phyloP scores from a whole-genome alignment of 2,329 filamentous ascomycete species.

The Lojkania enalia region DNA sequence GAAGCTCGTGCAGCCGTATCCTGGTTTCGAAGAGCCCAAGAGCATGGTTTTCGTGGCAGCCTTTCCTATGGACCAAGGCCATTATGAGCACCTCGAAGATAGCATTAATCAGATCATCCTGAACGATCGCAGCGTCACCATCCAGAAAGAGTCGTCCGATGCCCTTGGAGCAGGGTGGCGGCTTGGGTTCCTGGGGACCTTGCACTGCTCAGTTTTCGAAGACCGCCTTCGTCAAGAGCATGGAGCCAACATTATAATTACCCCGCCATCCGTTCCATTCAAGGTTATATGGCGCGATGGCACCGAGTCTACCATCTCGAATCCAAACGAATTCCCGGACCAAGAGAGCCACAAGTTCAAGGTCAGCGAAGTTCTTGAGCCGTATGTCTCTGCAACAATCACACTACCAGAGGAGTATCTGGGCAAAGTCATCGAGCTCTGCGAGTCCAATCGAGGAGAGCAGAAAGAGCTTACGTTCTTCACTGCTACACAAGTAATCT shows the following conservation, averaged over 20 bases:
- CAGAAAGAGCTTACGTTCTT: conserved; percentile 91
- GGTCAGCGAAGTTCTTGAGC: conserved; percentile 67
- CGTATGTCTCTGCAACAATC: conserved; percentile 79
- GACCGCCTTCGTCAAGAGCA: conserved; percentile 93
- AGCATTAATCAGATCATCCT: conserved; percentile 92
- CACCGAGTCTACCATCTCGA: conserved; percentile 77
- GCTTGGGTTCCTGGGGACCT: conserved; percentile 89
- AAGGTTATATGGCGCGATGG: conserved; percentile 80
- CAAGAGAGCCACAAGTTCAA: conserved; percentile 59
- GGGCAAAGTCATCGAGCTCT: conserved; percentile 91
- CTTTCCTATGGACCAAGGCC: conserved; percentile 87
- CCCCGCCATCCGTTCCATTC: conserved; percentile 90
- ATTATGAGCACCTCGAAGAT: conserved; percentile 85
- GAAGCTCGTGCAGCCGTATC: conserved; percentile 74
- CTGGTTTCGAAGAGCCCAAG: conserved; percentile 95
- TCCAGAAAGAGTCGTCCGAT: conserved; percentile 93
- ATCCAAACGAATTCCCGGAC: conserved; percentile 86
- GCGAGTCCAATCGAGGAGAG: conserved; percentile 83
- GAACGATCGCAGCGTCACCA: conserved; percentile 91
- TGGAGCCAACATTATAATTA: conserved; percentile 93
- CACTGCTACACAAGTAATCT: conserved; percentile 86
- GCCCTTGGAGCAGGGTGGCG: conserved; percentile 93
- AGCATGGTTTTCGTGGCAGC: conserved; percentile 99
- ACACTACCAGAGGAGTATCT: conserved; percentile 94
- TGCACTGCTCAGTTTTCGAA: conserved; percentile 99